Conservation (phyloP, 2,329 filamentous ascomycete genomes). For the Sporothrix brunneoviolacea region DNA sequence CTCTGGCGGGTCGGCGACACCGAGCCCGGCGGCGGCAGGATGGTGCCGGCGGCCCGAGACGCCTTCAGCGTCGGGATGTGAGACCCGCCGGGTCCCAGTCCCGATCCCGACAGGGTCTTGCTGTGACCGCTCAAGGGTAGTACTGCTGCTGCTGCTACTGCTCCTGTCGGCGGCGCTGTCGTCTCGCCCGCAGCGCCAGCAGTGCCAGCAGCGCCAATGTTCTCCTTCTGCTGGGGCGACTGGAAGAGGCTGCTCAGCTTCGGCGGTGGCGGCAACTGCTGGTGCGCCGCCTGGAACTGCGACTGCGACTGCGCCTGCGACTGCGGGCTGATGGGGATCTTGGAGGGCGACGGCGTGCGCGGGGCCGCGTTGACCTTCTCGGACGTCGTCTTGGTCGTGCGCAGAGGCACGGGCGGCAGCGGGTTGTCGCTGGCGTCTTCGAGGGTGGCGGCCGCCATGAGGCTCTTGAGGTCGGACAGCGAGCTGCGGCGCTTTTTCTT, state of each 20-base stretch:
- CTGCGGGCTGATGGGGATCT: constrained; percentile 46
- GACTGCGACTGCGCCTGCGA: constrained; percentile 24
- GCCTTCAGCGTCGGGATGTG: constrained; percentile 49
- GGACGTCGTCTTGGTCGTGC: constrained; percentile 46
- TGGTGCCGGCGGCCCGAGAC: constrained; percentile 22
- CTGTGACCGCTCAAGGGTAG: constrained; percentile 29
- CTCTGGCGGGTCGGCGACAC: constrained; percentile 23
- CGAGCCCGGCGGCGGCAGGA: constrained; percentile 9
- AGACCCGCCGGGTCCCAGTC: constrained; percentile 27
- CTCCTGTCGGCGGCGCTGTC: background rate
- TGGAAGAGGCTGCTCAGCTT: constrained; percentile 22
- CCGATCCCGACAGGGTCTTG: constrained; percentile 40
- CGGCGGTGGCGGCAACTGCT: background rate
- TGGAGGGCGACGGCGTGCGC: constrained; percentile 38
- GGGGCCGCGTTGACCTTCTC: constrained; percentile 52
- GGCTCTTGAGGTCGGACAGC: constrained; percentile 67
- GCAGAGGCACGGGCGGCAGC: constrained; percentile 39
- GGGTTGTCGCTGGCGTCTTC: constrained; percentile 32
- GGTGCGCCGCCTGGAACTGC: background rate
- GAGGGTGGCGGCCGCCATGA: constrained; percentile 57
- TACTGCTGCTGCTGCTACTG: constrained; percentile 16
- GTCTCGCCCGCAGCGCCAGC: constrained; percentile 13
- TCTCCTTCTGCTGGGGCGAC: constrained; percentile 45
- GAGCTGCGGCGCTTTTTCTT: constrained; percentile 86
- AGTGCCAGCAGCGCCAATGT: too few relatives aligned